Evolutionary conservation across 306 rosid species (phyloP), one percentile per base, ranked within the genome.

Genomic region (Chamaecrista fasciculata): DNA sequence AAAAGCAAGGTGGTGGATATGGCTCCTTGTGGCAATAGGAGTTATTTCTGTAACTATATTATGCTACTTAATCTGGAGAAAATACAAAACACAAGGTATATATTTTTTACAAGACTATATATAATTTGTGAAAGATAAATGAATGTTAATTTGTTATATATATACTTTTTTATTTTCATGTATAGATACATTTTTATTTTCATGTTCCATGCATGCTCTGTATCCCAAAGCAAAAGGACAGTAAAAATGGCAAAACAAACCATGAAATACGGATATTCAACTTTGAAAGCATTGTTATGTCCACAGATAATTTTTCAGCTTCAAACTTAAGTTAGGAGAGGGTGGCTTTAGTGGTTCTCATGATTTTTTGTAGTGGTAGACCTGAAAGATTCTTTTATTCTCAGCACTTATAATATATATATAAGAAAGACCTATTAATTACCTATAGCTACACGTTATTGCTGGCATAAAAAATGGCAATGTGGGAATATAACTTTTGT

Each of bases 401-500:
- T n/a, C n/a, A n/a, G n/a, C n/a, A n/a, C n/a, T n/a, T n/a, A n/a
- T n/a, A n/a, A n/a, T n/a, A n/a, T n/a, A n/a, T n/a, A n/a, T n/a
- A n/a, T n/a, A n/a, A n/a, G n/a, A n/a, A n/a, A n/a, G n/a, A n/a
- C n/a, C n/a, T n/a, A n/a, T n/a, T n/a, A n/a, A n/a, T n/a, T n/a
- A n/a, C n/a, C 57, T 31, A 26, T 31, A 31, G 36, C 36, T 31
- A 31, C 14, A 26, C 44, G 67, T n/a, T n/a, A n/a, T 26, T 75
- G 78, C 47, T 65, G 66, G 70, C 67, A 11, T 15, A 33, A 69
- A 16, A n/a, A 75, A 69, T 61, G 34, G 70, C 66, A 66, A 70
- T 58, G 26, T 62, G 66, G 52, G 85, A 83, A 82, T 86, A 84
- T 69, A 67, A 69, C 80, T 80, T 79, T 79, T 75, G 36, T 20